phyloP scores from a whole-genome alignment of 257 asterid genomes.

The Fraxinus quadrangulata region DNA sequence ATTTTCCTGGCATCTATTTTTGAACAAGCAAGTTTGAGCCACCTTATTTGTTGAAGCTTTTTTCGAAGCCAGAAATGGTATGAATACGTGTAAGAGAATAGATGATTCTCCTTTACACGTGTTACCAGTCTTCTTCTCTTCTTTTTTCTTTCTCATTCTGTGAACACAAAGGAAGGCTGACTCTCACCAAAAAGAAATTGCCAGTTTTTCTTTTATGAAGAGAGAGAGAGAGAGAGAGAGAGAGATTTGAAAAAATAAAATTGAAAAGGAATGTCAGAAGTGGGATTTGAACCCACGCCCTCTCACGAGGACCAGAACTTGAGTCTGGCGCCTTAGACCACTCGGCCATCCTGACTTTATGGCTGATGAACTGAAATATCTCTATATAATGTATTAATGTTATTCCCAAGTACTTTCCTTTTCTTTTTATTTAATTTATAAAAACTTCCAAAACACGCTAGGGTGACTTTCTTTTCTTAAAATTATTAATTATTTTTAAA shows the following conservation, averaged over 20 bases:
- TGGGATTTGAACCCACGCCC: constrained; percentile 73
- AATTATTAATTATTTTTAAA: too few species aligned
- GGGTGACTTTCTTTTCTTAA: too few species aligned
- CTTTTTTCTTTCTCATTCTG: background rate
- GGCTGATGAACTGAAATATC: too few species aligned
- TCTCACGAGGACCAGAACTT: constrained; percentile 70
- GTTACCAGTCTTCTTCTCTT: background rate
- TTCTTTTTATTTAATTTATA: too few species aligned
- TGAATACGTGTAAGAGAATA: constrained; percentile 3
- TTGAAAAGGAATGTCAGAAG: constrained; percentile 32
- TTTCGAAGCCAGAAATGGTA: background rate
- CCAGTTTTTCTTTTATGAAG: too few species aligned
- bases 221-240: background rate
- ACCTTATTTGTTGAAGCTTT: background rate
- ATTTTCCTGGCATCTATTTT: too few species aligned
- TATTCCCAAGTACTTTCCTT: too few species aligned
- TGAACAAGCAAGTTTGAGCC: background rate
- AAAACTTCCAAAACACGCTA: too few species aligned
- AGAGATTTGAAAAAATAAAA: background rate
- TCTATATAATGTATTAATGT: too few species aligned
- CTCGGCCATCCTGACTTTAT: constrained; percentile 61
- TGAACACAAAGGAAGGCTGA: too few species aligned
- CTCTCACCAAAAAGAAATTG: too few species aligned
- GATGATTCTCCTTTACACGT: constrained; percentile 24
- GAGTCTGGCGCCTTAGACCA: constrained; percentile 85